Evolutionary conservation across 108 stramenopile genomes (phyloP).

Genomic region (Skeletonema costatum): DNA sequence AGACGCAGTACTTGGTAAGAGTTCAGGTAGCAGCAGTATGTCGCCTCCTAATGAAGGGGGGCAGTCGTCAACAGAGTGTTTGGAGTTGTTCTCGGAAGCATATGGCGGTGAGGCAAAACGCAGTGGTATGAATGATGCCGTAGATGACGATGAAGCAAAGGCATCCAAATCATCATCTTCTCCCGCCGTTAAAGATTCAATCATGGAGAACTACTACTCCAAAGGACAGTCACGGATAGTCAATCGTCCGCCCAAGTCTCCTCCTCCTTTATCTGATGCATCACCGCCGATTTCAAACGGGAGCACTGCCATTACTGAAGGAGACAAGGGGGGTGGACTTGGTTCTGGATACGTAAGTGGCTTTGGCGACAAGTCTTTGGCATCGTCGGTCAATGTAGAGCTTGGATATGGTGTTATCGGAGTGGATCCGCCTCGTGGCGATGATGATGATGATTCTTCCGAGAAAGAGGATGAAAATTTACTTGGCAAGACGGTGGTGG

Average conservation of each 20-base stretch:
- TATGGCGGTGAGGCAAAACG: too few species aligned
- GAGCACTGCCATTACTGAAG: slow-evolving; percentile 35
- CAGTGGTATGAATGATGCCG: too few species aligned
- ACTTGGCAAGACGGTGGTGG: slow-evolving; percentile 35
- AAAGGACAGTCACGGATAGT: too few species aligned
- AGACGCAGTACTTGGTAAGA: not conserved
- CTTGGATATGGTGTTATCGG: slow-evolving; percentile 2
- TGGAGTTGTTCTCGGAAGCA: too few species aligned
- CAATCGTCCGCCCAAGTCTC: not conserved
- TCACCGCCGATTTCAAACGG: slow-evolving; percentile 2
- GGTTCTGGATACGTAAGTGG: slow-evolving; percentile 5
- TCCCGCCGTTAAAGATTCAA: not conserved
- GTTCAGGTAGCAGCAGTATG: not conserved
- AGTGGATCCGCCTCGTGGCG: not conserved
- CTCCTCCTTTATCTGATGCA: slow-evolving; percentile 6
- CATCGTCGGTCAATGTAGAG: slow-evolving; percentile 40
- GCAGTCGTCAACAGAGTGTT: too few species aligned
- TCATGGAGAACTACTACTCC: too few species aligned
- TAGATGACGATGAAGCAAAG: too few species aligned
- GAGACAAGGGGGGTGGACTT: slow-evolving; percentile 40
- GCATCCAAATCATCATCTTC: not conserved
- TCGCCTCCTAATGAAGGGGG: too few species aligned
- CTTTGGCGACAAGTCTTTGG: slow-evolving; percentile 24
- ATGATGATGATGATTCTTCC: not conserved
- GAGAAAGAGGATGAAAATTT: slow-evolving; percentile 21